Evolutionary conservation across 208 protist species (phyloP), one percentile per base, ranked within the genome.

Genomic region (Crithidia brevicula): DNA sequence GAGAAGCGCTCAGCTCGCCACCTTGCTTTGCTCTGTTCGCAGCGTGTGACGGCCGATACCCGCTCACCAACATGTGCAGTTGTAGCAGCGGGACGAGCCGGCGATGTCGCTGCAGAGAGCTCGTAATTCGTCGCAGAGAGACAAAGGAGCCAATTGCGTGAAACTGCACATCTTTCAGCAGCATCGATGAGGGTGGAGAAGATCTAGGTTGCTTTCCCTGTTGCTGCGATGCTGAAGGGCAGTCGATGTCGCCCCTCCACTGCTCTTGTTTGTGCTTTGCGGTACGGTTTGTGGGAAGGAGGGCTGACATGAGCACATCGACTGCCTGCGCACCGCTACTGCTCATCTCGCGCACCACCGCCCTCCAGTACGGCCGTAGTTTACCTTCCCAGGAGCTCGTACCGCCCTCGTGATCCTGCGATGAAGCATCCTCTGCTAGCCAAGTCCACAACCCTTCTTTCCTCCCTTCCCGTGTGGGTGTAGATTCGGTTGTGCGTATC

Each of bases 71-170:
- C 1, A 25, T 36, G 42, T 91, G 72, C 28, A 93, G 56, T 40
- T 82, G 56, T 43, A 93, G 52, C 15, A 95, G 61, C 33, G 84
- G 81, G 43, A 50, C 63, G 27, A 95, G 80, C 34, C 72, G 82
- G 13, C 68, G 58, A 61, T 93, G 85, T 2, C 64, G 66, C 51
- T 74, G 51, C 60, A 95, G 72, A 1, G 82, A 79, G 61, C 83
- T 84, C 16, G 86, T 59, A 11, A 91, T 73, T 43, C 90, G 86
- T 11, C 89, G 86, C 18, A 92, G 71, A 18, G 81, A 79, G 13
- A 89, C 67, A 34, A 81, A 77, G 1, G 78, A 72, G 30, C 85
- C 89, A 3, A 91, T 80, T 5, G 81, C 78, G 40, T 85, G 65
- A n/a, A 75, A 88, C 51, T 80, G 72, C 27, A 68, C 4, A 6